These are phyloP conservation scores for Beauveria sp. DNA, from an alignment of 2,329 filamentous ascomycete genomes.

Conservation along the genomic window DNA sequence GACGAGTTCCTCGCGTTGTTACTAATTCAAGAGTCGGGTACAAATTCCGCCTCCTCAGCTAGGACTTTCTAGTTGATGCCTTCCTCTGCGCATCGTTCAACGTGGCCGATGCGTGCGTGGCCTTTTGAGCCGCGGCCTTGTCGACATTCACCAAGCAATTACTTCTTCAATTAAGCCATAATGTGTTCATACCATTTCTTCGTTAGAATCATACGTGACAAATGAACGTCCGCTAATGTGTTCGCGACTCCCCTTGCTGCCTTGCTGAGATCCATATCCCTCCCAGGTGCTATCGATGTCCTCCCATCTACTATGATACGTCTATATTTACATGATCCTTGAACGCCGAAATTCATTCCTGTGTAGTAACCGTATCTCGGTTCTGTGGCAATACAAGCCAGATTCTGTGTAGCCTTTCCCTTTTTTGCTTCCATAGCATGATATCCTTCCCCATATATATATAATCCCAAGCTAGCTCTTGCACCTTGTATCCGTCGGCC, in stretches of 20 bases:
- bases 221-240: slow-evolving; percentile 16
- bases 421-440: neutral
- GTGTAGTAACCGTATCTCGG: neutral
- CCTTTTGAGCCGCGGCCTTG: neutral
- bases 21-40: neutral
- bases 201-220: slow-evolving; percentile 24
- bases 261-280: slow-evolving; percentile 17
- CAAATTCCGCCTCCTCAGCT: neutral
- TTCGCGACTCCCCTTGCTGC: slow-evolving; percentile 11
- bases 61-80: neutral
- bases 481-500: neutral
- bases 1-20: neutral
- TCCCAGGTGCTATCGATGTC: slow-evolving; percentile 10
- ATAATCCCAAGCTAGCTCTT: slow-evolving; percentile 15
- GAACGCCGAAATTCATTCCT: slow-evolving; percentile 12
- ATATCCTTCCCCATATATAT: slow-evolving; percentile 19
- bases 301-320: slow-evolving; percentile 14
- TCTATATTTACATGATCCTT: slow-evolving; percentile 19
- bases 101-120: neutral
- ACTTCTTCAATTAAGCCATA: slow-evolving; percentile 18
- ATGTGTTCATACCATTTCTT: slow-evolving; percentile 26
- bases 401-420: slow-evolving; percentile 1
- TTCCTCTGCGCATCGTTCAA: neutral
- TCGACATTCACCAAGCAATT: neutral
- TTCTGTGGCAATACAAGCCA: slow-evolving; percentile 8